These are phyloP conservation scores for Alternaria arborescens DNA, from an alignment of 2,329 filamentous ascomycete genomes.

Conservation along the genomic window DNA sequence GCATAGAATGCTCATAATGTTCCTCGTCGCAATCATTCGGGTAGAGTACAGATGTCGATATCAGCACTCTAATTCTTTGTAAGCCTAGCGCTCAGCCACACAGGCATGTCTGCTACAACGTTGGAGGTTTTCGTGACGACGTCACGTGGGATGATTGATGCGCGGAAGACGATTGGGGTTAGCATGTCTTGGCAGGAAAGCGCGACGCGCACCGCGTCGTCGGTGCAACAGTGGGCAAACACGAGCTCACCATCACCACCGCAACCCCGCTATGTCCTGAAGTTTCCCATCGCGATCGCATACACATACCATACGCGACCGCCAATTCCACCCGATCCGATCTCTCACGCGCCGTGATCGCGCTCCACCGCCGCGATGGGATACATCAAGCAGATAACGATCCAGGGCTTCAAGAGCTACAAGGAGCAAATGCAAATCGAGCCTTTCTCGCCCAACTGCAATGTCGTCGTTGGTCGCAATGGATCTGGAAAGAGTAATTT, in stretches of 20 bases:
- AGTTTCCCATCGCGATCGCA: slow-evolving; percentile 22
- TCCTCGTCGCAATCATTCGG: too few species aligned
- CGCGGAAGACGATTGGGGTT: not conserved
- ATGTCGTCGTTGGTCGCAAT: slow-evolving; percentile 99
- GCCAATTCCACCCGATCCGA: not conserved
- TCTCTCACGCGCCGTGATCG: slow-evolving; percentile 2
- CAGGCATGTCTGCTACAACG: not conserved
- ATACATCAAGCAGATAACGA: slow-evolving; percentile 99
- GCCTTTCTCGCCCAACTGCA: slow-evolving; percentile 95
- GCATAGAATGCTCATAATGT: too few species aligned
- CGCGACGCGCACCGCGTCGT: slow-evolving; percentile 39
- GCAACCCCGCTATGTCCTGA: slow-evolving; percentile 31
- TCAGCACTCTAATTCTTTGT: too few species aligned
- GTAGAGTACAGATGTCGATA: too few species aligned
- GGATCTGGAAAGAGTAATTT: slow-evolving; percentile 99
- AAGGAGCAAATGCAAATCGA: slow-evolving; percentile 99
- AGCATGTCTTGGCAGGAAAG: slow-evolving; percentile 25
- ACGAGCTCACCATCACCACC: slow-evolving; percentile 15
- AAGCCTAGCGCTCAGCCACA: not conserved
- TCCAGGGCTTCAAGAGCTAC: slow-evolving; percentile 99
- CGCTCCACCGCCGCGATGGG: slow-evolving; percentile 40
- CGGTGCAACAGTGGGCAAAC: slow-evolving; percentile 21
- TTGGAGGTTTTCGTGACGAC: not conserved
- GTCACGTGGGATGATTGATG: not conserved
- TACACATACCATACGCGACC: slow-evolving; percentile 4